Percentiles rank a stretch among this genome's conserved stretches.
Conservation (phyloP, 2,329 filamentous ascomycete genomes). For the Alternaria panax region DNA sequence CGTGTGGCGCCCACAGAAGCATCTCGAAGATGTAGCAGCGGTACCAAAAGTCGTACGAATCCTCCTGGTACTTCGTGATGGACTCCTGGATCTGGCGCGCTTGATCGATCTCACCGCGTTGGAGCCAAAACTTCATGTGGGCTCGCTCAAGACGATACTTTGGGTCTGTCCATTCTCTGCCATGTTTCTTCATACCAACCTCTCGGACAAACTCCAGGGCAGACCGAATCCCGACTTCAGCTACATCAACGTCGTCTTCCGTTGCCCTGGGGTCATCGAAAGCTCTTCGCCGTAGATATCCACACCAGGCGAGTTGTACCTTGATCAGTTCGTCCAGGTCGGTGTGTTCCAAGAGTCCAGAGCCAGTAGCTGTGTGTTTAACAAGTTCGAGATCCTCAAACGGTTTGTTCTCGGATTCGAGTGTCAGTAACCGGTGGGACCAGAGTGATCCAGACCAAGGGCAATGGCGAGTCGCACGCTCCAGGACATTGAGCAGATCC, state of each 20-base stretch:
- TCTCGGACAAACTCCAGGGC: constrained; percentile 85
- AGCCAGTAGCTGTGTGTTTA: constrained; percentile 90
- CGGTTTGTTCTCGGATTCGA: constrained; percentile 77
- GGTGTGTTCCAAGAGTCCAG: constrained; percentile 81
- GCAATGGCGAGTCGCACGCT: constrained; percentile 86
- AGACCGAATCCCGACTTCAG: constrained; percentile 85
- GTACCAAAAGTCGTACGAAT: constrained; percentile 93
- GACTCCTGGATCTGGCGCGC: constrained; percentile 81
- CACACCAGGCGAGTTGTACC: constrained; percentile 93
- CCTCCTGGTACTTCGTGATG: constrained; percentile 71
- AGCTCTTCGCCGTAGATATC: constrained; percentile 85
- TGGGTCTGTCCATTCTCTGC: constrained; percentile 79
- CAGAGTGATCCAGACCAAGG: constrained; percentile 92
- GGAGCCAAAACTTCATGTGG: constrained; percentile 87
- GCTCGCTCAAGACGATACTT: constrained; percentile 89
- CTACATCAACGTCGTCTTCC: constrained; percentile 82
- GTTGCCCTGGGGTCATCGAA: constrained; percentile 74
- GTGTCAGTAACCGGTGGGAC: constrained; percentile 85
- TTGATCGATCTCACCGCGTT: constrained; percentile 77
- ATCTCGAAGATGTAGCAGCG: constrained; percentile 94
- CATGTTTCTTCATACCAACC: constrained; percentile 79
- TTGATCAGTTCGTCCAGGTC: constrained; percentile 89
- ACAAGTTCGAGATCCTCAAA: constrained; percentile 86
- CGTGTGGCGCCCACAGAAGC: constrained; percentile 68
- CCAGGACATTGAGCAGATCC: constrained; percentile 72